phyloP scores from a whole-genome alignment of 352 stramenopile species.

The Phytophthora hybrid region DNA sequence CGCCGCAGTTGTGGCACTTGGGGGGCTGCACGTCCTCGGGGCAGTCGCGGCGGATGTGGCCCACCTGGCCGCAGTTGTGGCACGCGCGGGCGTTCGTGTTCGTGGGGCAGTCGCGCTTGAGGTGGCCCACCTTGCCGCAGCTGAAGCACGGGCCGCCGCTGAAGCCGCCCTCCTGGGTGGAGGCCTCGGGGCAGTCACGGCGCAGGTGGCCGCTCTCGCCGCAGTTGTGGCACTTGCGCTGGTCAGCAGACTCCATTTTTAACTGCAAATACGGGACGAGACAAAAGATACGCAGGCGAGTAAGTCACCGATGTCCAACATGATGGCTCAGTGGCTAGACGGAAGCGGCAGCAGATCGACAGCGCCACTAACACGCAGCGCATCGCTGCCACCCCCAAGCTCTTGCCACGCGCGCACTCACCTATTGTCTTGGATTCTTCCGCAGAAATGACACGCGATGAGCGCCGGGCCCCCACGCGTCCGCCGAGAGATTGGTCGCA shows the following conservation, averaged over 20 bases:
- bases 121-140: conserved; percentile 82
- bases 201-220: conserved; percentile 76
- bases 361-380: no score
- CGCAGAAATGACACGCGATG: conserved; percentile 51
- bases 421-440: conserved; percentile 51
- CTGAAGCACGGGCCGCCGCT: conserved; percentile 68
- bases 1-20: conserved; percentile 86
- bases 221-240: conserved; percentile 87
- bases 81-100: conserved; percentile 61
- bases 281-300: conserved; percentile 22
- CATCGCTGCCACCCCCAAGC: no score
- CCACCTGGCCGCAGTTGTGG: conserved; percentile 85
- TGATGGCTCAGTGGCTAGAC: not conserved
- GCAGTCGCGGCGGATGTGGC: conserved; percentile 85
- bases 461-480: conserved; percentile 23
- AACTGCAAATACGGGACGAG: not conserved
- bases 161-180: conserved; percentile 51
- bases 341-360: not conserved
- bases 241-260: conserved; percentile 55
- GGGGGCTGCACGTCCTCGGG: conserved; percentile 74
- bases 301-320: conserved; percentile 20
- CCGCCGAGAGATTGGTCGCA: conserved; percentile 44
- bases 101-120: conserved; percentile 85
- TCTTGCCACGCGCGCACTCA: conserved; percentile 12
- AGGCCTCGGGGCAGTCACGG: conserved; percentile 76